Evolutionary conservation across 176 grass and related monocot genomes (phyloP).

Genomic region (Cymbopogon citratus): DNA sequence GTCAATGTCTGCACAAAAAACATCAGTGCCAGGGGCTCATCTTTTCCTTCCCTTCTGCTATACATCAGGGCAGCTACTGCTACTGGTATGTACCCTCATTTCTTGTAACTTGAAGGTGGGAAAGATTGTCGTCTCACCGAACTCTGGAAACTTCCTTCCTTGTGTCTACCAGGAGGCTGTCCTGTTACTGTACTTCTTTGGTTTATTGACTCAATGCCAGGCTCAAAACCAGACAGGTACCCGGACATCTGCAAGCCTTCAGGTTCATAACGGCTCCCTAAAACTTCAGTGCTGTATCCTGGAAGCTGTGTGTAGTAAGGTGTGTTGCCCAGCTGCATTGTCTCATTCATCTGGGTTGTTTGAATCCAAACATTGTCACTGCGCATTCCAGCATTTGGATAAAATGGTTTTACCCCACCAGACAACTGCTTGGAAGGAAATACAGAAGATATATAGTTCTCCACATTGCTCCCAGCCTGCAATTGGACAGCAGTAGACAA

Average conservation of each 20-base stretch:
- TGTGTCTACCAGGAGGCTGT: slow-evolving; percentile 19
- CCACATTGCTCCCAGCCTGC: slow-evolving; percentile 45
- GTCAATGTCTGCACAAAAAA: slow-evolving; percentile 15
- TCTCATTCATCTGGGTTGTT: slow-evolving; percentile 1
- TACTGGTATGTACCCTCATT: slow-evolving; percentile 38
- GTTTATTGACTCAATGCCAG: slow-evolving; percentile 44
- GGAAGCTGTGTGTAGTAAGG: slow-evolving; percentile 26
- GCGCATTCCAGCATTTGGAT: slow-evolving; percentile 4
- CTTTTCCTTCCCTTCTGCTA: slow-evolving; percentile 22
- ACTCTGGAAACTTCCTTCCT: slow-evolving; percentile 31
- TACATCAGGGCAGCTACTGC: slow-evolving; percentile 24
- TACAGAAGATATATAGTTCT: slow-evolving; percentile 36
- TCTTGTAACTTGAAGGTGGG: slow-evolving; percentile 54
- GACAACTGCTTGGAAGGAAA: not conserved
- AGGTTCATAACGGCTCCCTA: slow-evolving; percentile 14
- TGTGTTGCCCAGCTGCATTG: slow-evolving; percentile 3
- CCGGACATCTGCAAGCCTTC: slow-evolving; percentile 23
- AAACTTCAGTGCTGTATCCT: slow-evolving; percentile 40
- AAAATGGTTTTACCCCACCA: not conserved
- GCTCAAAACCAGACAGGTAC: slow-evolving; percentile 44
- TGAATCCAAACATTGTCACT: slow-evolving; percentile 2
- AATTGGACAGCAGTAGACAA: slow-evolving; percentile 1
- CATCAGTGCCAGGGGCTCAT: not conserved
- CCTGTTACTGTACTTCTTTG: slow-evolving; percentile 34
- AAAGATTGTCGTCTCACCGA: slow-evolving; percentile 35